These are phyloP conservation scores for Acanthochlamys bracteata DNA, from an alignment of 106 monocot genomes.

Conservation along the genomic window DNA sequence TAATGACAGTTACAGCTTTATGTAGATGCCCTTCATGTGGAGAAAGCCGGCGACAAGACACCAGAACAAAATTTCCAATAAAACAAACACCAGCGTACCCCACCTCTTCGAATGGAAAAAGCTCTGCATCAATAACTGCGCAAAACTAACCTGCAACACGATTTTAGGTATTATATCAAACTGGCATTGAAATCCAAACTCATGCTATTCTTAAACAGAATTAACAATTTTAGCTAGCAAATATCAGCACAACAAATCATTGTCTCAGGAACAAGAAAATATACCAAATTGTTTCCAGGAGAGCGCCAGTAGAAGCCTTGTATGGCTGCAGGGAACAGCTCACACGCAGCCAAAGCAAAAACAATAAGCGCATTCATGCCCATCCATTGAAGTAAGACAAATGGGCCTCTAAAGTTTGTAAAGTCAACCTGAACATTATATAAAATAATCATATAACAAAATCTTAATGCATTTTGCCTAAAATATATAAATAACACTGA, in stretches of 20 bases:
- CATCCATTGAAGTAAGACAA: constrained; percentile 87
- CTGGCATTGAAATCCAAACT: too few relatives aligned
- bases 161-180: too few relatives aligned
- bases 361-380: constrained; percentile 96
- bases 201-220: too few relatives aligned
- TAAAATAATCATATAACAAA: too few relatives aligned
- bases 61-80: constrained; percentile 89
- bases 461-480: too few relatives aligned
- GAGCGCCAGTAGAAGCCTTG: constrained; percentile 90
- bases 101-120: constrained; percentile 60
- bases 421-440: constrained; percentile 84
- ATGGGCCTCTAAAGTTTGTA: constrained; percentile 39
- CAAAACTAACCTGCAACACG: constrained; percentile 55
- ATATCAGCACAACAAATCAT: too few relatives aligned
- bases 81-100: constrained; percentile 77
- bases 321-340: constrained; percentile 66
- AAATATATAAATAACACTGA: too few relatives aligned
- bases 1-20: constrained; percentile 40
- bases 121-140: constrained; percentile 52
- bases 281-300: constrained; percentile 82
- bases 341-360: constrained; percentile 76
- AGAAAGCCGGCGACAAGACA: constrained; percentile 72
- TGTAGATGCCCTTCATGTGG: constrained; percentile 61
- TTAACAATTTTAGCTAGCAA: too few relatives aligned
- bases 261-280: constrained; percentile 3